Evolutionary conservation across 2,329 filamentous ascomycete species (phyloP).

Genomic region (Talaromyces pinophilus): DNA sequence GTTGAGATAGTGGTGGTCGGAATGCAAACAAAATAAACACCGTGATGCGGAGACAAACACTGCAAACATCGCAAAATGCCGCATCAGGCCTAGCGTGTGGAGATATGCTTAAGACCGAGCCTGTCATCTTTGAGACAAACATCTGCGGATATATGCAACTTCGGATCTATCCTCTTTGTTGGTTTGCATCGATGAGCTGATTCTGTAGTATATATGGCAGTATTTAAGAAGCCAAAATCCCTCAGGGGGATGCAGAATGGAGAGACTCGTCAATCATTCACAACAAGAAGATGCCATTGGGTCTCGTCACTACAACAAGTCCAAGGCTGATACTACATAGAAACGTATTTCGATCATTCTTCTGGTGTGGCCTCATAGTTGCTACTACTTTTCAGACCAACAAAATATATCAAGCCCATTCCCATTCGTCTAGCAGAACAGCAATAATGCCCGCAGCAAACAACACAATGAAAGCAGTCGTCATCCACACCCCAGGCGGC

Average conservation of each 20-base stretch:
- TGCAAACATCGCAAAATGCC: constrained; percentile 15
- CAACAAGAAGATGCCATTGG: constrained; percentile 1
- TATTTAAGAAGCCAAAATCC: not conserved
- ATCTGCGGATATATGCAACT: not conserved
- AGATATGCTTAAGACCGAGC: constrained; percentile 10
- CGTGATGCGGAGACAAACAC: constrained; percentile 3
- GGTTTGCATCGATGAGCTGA: not conserved
- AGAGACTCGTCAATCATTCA: not conserved
- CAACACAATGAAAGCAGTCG: constrained; percentile 49
- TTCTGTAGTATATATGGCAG: not conserved
- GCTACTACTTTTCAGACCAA: not conserved
- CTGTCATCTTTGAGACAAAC: not conserved
- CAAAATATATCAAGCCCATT: not conserved
- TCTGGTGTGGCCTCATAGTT: not conserved
- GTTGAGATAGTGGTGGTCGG: not conserved
- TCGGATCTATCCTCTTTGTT: not conserved
- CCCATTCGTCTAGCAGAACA: not conserved
- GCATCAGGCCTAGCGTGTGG: not conserved
- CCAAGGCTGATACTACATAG: not conserved
- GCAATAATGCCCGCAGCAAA: constrained; percentile 1
- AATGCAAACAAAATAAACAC: not conserved
- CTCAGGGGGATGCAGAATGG: not conserved
- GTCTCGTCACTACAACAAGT: not conserved
- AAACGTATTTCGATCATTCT: not conserved
- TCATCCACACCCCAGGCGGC: constrained; percentile 44